Conservation (phyloP, 768 basidiomycete species). For the Russula vinacea region DNA sequence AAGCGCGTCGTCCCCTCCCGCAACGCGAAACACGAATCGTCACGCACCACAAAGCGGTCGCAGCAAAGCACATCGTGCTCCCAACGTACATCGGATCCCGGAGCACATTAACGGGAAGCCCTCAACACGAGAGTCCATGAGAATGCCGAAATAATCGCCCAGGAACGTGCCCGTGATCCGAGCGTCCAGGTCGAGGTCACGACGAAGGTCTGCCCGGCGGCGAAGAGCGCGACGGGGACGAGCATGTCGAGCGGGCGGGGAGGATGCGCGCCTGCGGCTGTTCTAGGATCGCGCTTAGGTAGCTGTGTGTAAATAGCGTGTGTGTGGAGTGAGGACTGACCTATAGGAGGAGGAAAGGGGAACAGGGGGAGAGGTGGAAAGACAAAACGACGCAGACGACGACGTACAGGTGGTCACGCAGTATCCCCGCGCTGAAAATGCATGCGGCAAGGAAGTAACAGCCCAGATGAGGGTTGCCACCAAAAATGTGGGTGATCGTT, state of each 20-base stretch:
- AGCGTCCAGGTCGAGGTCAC: slow-evolving; percentile 84
- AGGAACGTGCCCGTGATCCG: slow-evolving; percentile 94
- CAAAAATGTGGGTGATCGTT: slow-evolving; percentile 79
- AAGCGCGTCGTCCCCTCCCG: too few relatives aligned
- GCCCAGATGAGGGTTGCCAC: slow-evolving; percentile 67
- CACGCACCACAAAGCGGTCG: slow-evolving; percentile 79
- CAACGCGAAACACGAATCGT: not conserved
- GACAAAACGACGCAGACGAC: slow-evolving; percentile 2
- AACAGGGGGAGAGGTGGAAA: not conserved
- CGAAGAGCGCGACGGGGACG: slow-evolving; percentile 59
- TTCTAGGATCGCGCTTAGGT: slow-evolving; percentile 65
- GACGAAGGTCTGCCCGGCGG: slow-evolving; percentile 79
- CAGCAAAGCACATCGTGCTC: slow-evolving; percentile 85
- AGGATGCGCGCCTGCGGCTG: slow-evolving; percentile 72
- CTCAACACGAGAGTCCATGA: slow-evolving; percentile 88
- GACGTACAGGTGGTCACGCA: slow-evolving; percentile 82
- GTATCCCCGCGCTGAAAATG: slow-evolving; percentile 82
- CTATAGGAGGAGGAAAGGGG: too few relatives aligned
- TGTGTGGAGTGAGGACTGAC: not conserved
- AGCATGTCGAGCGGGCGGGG: slow-evolving; percentile 60
- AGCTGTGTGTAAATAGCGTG: slow-evolving; percentile 45
- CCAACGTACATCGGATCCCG: slow-evolving; percentile 97
- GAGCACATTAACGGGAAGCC: slow-evolving; percentile 95
- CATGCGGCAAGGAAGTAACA: slow-evolving; percentile 83
- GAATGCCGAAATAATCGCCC: slow-evolving; percentile 79